Evolutionary conservation across 108 stramenopile genomes (phyloP), one percentile per base, ranked within the genome.

Genomic region (Nannochloropsis gaditana): DNA sequence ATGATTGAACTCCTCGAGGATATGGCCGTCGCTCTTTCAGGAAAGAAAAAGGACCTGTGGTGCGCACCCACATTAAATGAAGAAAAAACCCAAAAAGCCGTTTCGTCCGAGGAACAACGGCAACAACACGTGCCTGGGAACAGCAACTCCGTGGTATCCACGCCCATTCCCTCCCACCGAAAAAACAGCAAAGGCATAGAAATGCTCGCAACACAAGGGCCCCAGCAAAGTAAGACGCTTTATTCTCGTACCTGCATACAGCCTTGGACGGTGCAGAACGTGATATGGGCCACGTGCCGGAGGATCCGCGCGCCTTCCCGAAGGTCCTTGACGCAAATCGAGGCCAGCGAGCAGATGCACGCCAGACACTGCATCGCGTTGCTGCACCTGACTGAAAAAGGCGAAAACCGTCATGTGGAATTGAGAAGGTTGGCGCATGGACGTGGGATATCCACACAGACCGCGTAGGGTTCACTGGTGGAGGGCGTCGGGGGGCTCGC

Each of bases 221-320:
- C 31, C 31, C 31, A 31, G 31, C 31, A 31, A 31, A 31, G 31
- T 31, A 31, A 31, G 31, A 31, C 31, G 31, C 31, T 31, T 31
- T 31, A 31, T n/a, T 73, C 19, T n/a, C 6, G 4, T 8, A 73
- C 59, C 59, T 73, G 59, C 59, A 73, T 73, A n/a, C 59, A 73
- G 5, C 59, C 59, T 73, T 73, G 59, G 19, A 73, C 59, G 2
- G 59, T 80, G 19, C 31, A 41, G 80, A 41, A 80, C 0, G 80
- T 21, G 21, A 87, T n/a, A 42, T 89, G 85, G 21, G 88, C 85
- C 84, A 87, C 84, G 43, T 85, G 59, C 21, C 83, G 79, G 43
- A 89, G 86, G 79, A 89, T 87, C n/a, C 82, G 42, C 1, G 88
- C 86, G 31, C 84, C 44, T 80, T 89, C 88, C 44, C 88, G 43